phyloP scores from a whole-genome alignment of 805 yeast species.

The Phaffomyces thermotolerans region DNA sequence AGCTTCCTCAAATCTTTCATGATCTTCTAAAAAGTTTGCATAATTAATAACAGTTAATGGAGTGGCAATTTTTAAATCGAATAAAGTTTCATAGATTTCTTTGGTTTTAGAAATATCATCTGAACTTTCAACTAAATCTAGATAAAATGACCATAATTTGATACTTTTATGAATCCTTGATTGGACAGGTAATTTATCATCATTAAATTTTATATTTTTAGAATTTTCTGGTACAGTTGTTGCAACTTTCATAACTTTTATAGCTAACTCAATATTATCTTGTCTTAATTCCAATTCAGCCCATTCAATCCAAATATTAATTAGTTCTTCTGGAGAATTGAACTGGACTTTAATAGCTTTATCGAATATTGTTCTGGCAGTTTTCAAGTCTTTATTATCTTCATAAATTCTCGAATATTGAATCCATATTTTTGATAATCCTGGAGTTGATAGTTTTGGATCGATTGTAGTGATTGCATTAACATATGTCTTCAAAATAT shows the following conservation, averaged over 20 bases:
- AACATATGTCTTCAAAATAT: constrained; percentile 51
- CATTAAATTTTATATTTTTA: constrained; percentile 28
- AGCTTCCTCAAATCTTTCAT: constrained; percentile 39
- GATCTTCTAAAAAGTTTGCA: constrained; percentile 50
- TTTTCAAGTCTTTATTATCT: constrained; percentile 41
- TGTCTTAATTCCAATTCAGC: constrained; percentile 51
- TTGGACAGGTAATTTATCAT: constrained; percentile 44
- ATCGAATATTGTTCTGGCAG: constrained; percentile 56
- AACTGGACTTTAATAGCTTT: constrained; percentile 69
- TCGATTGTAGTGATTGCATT: constrained; percentile 60
- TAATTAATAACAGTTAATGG: constrained; percentile 60
- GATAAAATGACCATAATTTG: constrained; percentile 65
- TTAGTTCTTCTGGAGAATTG: constrained; percentile 53
- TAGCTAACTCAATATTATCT: constrained; percentile 39
- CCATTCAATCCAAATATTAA: constrained; percentile 70
- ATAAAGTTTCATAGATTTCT: constrained; percentile 45
- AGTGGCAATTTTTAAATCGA: constrained; percentile 58
- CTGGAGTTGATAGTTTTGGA: constrained; percentile 43
- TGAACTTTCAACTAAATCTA: constrained; percentile 60
- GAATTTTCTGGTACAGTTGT: constrained; percentile 30
- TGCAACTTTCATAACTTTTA: constrained; percentile 35
- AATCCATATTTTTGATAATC: constrained; percentile 60
- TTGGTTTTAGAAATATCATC: constrained; percentile 34
- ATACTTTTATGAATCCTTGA: constrained; percentile 50
- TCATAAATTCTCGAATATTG: constrained; percentile 62